Conservation (phyloP, 352 stramenopile species). For the Salisapilia sapeloensis region DNA sequence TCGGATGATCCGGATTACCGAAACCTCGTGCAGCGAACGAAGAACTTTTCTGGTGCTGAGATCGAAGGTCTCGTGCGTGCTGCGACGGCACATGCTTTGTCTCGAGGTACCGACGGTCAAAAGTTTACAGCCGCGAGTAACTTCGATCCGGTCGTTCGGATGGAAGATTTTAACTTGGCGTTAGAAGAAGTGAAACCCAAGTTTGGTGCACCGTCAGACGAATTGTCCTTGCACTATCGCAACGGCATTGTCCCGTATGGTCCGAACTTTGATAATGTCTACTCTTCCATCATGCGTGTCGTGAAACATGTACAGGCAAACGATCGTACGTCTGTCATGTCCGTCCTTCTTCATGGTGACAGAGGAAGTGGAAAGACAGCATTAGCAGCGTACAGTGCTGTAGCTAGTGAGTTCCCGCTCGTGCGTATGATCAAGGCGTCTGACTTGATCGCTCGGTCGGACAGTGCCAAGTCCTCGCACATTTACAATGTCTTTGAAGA, state of each 20-base stretch:
- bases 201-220: slow-evolving; percentile 90
- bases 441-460: slow-evolving; percentile 92
- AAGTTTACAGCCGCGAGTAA: slow-evolving; percentile 69
- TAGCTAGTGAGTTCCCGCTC: slow-evolving; percentile 94
- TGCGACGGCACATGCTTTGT: slow-evolving; percentile 74
- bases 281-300: slow-evolving; percentile 81
- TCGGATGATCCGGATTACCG: slow-evolving; percentile 58
- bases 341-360: slow-evolving; percentile 91
- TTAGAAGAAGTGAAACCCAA: slow-evolving; percentile 94
- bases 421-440: slow-evolving; percentile 96
- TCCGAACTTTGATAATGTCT: slow-evolving; percentile 87
- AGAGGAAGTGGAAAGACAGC: slow-evolving; percentile 94
- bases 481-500: slow-evolving; percentile 95
- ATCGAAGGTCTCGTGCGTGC: slow-evolving; percentile 96
- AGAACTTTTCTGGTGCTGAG: slow-evolving; percentile 99
- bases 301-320: slow-evolving; percentile 91
- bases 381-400: slow-evolving; percentile 91
- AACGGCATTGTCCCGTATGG: slow-evolving; percentile 96
- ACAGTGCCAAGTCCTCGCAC: slow-evolving; percentile 87
- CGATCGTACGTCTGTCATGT: slow-evolving; percentile 94
- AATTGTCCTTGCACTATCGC: slow-evolving; percentile 88
- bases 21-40: slow-evolving; percentile 90
- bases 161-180: slow-evolving; percentile 91
- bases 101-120: slow-evolving; percentile 61
- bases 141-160: slow-evolving; percentile 61